Percentiles rank a stretch among this genome's conserved stretches.
Conservation (phyloP, 768 basidiomycete species). For the Postia placenta region DNA sequence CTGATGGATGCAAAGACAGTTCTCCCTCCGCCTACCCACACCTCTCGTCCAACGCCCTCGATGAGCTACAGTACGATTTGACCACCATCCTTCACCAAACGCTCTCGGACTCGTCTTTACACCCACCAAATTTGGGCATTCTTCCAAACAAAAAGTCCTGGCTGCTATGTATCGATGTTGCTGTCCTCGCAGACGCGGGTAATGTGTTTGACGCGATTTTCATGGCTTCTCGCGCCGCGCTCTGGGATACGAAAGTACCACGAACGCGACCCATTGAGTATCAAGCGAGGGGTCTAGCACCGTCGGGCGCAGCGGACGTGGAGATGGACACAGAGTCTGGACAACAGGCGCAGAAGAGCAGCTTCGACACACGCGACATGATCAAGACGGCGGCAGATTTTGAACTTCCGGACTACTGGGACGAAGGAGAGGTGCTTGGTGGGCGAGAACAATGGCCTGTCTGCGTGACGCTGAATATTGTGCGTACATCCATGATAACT, state of each 20-base stretch:
- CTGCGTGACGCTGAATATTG: constrained; percentile 72
- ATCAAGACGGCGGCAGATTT: constrained; percentile 62
- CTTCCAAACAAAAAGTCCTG: constrained; percentile 55
- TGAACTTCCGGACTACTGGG: constrained; percentile 84
- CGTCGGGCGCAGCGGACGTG: constrained; percentile 36
- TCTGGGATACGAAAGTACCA: constrained; percentile 81
- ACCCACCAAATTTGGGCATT: constrained; percentile 55
- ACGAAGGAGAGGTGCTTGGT: constrained; percentile 65
- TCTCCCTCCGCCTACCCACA: constrained; percentile 79
- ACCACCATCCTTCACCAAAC: constrained; percentile 56
- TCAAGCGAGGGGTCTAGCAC: constrained; percentile 34
- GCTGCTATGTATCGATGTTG: constrained; percentile 70
- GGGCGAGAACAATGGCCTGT: constrained; percentile 70
- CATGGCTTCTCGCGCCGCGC: constrained; percentile 69
- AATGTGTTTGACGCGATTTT: constrained; percentile 76
- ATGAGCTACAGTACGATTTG: constrained; percentile 74
- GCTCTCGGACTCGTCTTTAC: constrained; percentile 60
- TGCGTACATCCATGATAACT: constrained; percentile 40
- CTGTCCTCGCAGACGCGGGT: constrained; percentile 68
- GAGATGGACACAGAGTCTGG: constrained; percentile 41
- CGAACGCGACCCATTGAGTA: constrained; percentile 68
- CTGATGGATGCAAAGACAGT: constrained; percentile 41
- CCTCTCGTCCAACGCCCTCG: constrained; percentile 53
- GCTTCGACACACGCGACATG: constrained; percentile 50
- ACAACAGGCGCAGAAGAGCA: constrained; percentile 29